phyloP scores from a whole-genome alignment of 139 green algal species.

The Coelastrella sp. region DNA sequence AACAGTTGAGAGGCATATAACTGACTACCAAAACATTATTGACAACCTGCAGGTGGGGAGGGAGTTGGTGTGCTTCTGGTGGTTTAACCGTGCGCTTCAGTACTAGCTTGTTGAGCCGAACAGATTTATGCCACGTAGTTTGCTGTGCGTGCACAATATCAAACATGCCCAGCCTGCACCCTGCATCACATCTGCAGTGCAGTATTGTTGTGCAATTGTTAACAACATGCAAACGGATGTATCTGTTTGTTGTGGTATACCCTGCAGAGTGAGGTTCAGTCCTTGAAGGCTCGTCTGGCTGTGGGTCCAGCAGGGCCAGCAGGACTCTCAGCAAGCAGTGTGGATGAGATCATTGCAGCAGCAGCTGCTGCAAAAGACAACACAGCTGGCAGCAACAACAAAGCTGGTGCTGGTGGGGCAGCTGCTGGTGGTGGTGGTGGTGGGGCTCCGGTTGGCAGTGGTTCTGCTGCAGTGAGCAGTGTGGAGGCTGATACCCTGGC shows the following conservation, averaged over 20 bases:
- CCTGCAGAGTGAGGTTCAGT: constrained; percentile 67
- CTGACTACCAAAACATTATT: constrained; percentile 90
- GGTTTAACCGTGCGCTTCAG: not conserved
- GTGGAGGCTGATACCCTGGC: constrained; percentile 55
- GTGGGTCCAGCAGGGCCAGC: constrained; percentile 3
- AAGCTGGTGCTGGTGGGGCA: not conserved
- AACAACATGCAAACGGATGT: not conserved
- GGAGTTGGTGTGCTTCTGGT: no score
- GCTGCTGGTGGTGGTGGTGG: not conserved
- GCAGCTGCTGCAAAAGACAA: not conserved
- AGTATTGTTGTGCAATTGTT: not conserved
- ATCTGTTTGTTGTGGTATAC: not conserved
- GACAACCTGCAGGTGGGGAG: constrained; percentile 74
- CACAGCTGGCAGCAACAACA: not conserved
- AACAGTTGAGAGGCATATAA: constrained; percentile 84
- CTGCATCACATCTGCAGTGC: not conserved
- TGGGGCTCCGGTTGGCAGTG: not conserved
- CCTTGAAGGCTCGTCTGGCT: constrained; percentile 52
- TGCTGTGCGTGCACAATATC: no score
- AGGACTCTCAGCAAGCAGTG: not conserved
- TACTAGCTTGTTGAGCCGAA: not conserved
- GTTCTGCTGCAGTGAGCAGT: not conserved
- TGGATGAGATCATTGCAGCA: not conserved
- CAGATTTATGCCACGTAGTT: no score
- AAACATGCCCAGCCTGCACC: not conserved